Conservation (phyloP, 768 basidiomycete genomes). For the Hemileccinum impolitum region DNA sequence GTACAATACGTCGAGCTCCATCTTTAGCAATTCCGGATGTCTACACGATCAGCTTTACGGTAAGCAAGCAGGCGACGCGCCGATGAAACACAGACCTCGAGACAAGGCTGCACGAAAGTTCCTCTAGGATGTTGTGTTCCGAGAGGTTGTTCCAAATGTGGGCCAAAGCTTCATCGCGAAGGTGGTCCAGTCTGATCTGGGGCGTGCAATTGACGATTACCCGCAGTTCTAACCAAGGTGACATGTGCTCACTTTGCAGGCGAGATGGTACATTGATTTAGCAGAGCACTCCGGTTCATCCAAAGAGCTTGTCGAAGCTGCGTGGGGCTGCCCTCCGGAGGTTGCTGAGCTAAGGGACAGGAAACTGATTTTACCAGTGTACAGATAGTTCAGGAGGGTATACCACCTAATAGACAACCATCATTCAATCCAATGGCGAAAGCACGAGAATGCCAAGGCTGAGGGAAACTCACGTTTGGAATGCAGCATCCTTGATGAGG, state of each 20-base stretch:
- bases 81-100: constrained; percentile 12
- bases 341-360: constrained; percentile 27
- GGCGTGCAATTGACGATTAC: no score
- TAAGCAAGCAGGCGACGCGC: neutral
- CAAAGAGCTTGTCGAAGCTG: neutral
- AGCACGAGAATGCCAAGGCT: no score
- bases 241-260: constrained; percentile 28
- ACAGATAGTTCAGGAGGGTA: constrained; percentile 38
- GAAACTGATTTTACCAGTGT: constrained; percentile 34
- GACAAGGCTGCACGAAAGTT: constrained; percentile 18
- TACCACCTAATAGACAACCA: constrained; percentile 29
- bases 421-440: neutral
- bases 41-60: neutral
- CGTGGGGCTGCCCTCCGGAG: neutral
- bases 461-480: constrained; percentile 19
- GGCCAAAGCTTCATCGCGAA: constrained; percentile 17
- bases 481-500: constrained; percentile 24
- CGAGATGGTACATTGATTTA: constrained; percentile 44
- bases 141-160: constrained; percentile 16
- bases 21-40: constrained; percentile 15
- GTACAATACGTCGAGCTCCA: constrained; percentile 25
- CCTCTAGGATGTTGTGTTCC: constrained; percentile 22
- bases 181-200: constrained; percentile 19
- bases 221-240: no score
- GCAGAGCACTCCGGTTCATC: constrained; percentile 32